Base-by-base conservation (phyloP, 352 stramenopile genomes). In the Phytophthora aleatoria region DNA sequence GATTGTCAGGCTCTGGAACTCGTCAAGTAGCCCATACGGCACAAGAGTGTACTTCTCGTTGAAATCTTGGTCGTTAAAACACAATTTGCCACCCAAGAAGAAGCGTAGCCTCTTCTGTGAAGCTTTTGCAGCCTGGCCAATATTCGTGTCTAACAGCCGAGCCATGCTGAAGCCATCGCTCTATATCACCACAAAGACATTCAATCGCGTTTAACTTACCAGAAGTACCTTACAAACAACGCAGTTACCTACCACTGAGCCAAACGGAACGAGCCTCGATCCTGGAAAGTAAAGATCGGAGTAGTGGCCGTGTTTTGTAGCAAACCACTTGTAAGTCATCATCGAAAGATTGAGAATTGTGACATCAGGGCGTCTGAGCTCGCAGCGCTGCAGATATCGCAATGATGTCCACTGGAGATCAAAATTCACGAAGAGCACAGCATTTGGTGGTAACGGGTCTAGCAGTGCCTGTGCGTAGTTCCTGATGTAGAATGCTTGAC, bases 401-500 rank as follows among this genome's bases (percentile, higher is more conserved):
- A 97, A 48, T 27, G 86, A 83, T 1, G 93, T 97, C 91, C 91
- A 98, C 56, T 97, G 89, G 44, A 97, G 73, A 60, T 98, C 93
- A 70, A 97, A 98, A 66, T 97, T 97, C 24, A 95, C 87, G 27
- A 98, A 76, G 0, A 98, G 57, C 9, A 98, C 66, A 13, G 92
- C 84, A 42, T 92, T 73, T 38, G 11, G 9, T 12, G 95, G 91
- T 1, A 98, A 62, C 24, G 90, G 85, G 9, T 92, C 84, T 15
- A 98, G 60, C 27, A 98, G 66, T 3, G 89, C 90, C 4, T 72
- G 70, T 0, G 91, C 92, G 65, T 98, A 98, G 31, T 89, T 76
- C 15, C 67, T 68, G 57, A 98, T 96, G 69, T 94, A 91, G 43
- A 68, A 79, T 0, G 73, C 78, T 35, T 69, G 41, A 20, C 76